A percentile compares a stretch with the other conserved stretches of the same genome.
Evolutionary conservation across 345 rosid genomes (phyloP).

Genomic region (Citrus unshiu): DNA sequence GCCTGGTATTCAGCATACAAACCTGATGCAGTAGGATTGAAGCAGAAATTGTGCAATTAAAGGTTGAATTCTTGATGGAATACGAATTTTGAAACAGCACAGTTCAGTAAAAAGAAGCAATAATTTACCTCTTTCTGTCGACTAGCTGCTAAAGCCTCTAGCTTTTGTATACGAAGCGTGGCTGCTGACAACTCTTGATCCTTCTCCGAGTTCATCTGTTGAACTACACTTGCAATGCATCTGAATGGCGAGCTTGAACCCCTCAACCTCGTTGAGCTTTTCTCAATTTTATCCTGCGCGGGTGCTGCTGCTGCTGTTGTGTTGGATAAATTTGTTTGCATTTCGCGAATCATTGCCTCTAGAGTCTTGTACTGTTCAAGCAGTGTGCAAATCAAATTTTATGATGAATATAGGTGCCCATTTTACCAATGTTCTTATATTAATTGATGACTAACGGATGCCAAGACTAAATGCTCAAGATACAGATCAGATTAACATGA

Average conservation of each 20-base stretch:
- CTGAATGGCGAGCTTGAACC: constrained; percentile 95
- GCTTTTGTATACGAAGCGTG: constrained; percentile 63
- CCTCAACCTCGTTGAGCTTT: constrained; percentile 51
- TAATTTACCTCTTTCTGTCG: constrained; percentile 75
- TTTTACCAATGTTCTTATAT: neutral
- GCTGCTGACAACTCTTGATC: constrained; percentile 71
- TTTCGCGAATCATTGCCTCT: constrained; percentile 72
- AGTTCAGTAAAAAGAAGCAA: neutral
- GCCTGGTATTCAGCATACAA: constrained; percentile 64
- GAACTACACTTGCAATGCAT: constrained; percentile 84
- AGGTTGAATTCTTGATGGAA: too few relatives aligned
- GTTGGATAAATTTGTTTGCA: constrained; percentile 45
- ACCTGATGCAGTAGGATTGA: constrained; percentile 41
- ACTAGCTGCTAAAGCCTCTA: constrained; percentile 53
- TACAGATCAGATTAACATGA: neutral
- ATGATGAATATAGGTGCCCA: neutral
- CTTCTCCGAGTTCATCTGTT: constrained; percentile 78
- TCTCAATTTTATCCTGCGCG: constrained; percentile 48
- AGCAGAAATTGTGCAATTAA: constrained; percentile 8
- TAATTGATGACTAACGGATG: neutral
- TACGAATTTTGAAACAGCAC: neutral
- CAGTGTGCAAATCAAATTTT: constrained; percentile 8
- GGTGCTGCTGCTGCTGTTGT: constrained; percentile 40
- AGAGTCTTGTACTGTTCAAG: constrained; percentile 68
- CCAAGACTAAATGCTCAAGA: neutral